phyloP scores from a whole-genome alignment of 805 yeast species.

The Ogataea methylovora region DNA sequence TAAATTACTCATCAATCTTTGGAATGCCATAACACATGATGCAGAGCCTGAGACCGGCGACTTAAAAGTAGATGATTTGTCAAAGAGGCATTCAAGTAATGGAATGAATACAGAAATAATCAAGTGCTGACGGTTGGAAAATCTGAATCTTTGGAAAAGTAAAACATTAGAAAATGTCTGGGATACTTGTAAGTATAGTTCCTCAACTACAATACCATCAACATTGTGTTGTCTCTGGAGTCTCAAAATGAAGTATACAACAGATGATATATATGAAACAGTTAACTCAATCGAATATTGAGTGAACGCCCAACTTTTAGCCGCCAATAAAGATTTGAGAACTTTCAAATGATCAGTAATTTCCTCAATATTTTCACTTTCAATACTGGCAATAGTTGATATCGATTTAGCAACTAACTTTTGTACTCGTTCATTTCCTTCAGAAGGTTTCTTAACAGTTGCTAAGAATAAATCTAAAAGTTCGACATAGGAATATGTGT shows the following conservation, averaged over 20 bases:
- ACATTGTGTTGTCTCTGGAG: too few species aligned
- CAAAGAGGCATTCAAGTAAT: constrained; percentile 40
- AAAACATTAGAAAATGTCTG: constrained; percentile 53
- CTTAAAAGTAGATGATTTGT: constrained; percentile 9
- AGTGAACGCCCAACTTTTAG: constrained; percentile 48
- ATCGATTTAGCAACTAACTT: constrained; percentile 23
- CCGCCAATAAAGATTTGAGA: constrained; percentile 40
- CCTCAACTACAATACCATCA: constrained; percentile 10
- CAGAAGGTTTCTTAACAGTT: constrained; percentile 2
- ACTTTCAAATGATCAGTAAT: too few species aligned
- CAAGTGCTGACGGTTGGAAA: constrained; percentile 69
- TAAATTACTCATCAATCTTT: constrained; percentile 56
- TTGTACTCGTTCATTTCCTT: constrained; percentile 3
- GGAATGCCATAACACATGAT: constrained; percentile 37
- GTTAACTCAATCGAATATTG: constrained; percentile 62
- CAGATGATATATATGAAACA: constrained; percentile 10
- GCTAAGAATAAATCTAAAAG: constrained; percentile 5
- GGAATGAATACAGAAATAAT: constrained; percentile 41
- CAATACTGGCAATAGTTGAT: constrained; percentile 17
- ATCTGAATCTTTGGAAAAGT: constrained; percentile 59
- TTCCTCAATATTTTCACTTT: too few species aligned
- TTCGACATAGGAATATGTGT: constrained; percentile 1
- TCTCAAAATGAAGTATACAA: constrained; percentile 5
- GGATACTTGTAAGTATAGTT: constrained; percentile 31
- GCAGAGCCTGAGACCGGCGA: constrained; percentile 10